These are phyloP conservation scores for Avena insularis DNA, from an alignment of 176 grass and related monocot species.

Conservation along the genomic window DNA sequence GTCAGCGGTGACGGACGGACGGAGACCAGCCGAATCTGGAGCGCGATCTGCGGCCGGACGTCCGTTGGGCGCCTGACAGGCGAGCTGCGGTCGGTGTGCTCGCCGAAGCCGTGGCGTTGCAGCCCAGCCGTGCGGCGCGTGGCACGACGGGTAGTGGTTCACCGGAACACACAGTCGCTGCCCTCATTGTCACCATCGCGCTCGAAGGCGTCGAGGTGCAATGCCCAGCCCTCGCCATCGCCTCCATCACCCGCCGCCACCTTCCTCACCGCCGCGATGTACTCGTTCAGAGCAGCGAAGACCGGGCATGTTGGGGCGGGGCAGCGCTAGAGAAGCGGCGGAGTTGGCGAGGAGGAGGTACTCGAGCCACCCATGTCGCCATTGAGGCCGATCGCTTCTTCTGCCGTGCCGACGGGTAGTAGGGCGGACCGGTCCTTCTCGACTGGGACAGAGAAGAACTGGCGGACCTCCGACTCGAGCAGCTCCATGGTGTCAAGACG, in stretches of 20 bases:
- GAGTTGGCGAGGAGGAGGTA: conserved; percentile 78
- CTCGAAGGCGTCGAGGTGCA: conserved; percentile 55
- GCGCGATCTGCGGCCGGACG: conserved; percentile 77
- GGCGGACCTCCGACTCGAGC: conserved; percentile 67
- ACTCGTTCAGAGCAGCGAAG: conserved; percentile 73
- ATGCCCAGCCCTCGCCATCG: conserved; percentile 81
- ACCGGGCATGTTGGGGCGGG: conserved; percentile 33
- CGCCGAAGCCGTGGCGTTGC: conserved; percentile 79
- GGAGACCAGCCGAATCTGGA: conserved; percentile 69
- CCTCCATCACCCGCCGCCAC: conserved; percentile 69
- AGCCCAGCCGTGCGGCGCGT: conserved; percentile 56
- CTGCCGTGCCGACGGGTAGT: too few relatives aligned
- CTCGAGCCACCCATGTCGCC: conserved; percentile 93
- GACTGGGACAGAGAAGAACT: conserved; percentile 74
- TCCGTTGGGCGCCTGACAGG: conserved; percentile 93
- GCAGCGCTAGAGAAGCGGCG: conserved; percentile 41
- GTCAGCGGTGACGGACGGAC: conserved; percentile 74
- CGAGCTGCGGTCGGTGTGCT: conserved; percentile 93
- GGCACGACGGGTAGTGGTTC: conserved; percentile 94
- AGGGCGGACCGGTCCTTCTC: conserved; percentile 84
- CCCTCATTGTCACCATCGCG: conserved; percentile 51
- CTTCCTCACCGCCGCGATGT: conserved; percentile 59
- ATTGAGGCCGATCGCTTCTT: conserved; percentile 85
- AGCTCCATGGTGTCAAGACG: conserved; percentile 49
- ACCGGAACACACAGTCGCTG: conserved; percentile 86